These are phyloP conservation scores for Xylaria sp. DNA, from an alignment of 2,329 filamentous ascomycete species.

Conservation along the genomic window DNA sequence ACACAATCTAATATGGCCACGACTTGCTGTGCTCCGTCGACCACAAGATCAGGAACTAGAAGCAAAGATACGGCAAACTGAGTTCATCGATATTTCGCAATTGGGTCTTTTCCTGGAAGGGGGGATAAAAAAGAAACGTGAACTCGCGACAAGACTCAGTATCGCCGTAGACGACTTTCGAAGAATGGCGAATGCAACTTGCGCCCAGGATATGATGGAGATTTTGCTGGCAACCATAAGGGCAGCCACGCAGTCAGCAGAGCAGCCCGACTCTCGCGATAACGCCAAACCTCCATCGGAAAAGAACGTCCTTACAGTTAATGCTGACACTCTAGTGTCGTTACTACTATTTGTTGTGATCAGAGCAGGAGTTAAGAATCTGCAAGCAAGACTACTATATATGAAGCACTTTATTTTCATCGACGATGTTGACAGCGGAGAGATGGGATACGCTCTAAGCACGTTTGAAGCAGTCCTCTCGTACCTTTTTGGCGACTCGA, in stretches of 20 bases:
- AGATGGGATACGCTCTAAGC: conserved; percentile 94
- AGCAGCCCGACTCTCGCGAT: conserved; percentile 54
- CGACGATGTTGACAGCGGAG: conserved; percentile 95
- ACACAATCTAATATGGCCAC: conserved; percentile 87
- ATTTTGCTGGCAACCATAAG: conserved; percentile 84
- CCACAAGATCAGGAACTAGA: conserved; percentile 89
- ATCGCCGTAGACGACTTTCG: conserved; percentile 89
- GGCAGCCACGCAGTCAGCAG: conserved; percentile 75
- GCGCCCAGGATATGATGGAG: conserved; percentile 90
- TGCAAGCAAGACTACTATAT: conserved; percentile 90
- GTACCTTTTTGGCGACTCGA: conserved; percentile 86
- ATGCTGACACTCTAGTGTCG: conserved; percentile 93
- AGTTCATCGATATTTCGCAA: conserved; percentile 92
- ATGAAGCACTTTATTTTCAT: conserved; percentile 98
- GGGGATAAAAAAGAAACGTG: conserved; percentile 80
- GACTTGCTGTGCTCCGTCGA: conserved; percentile 79
- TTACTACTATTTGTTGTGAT: conserved; percentile 92
- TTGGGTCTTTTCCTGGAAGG: conserved; percentile 88
- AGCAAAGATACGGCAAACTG: conserved; percentile 90
- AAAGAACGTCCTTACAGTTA: conserved; percentile 68
- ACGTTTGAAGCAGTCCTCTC: conserved; percentile 94
- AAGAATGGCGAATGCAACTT: conserved; percentile 79
- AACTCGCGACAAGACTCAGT: conserved; percentile 79
- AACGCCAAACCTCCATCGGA: conserved; percentile 55
- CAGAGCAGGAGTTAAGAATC: conserved; percentile 83